Conservation (phyloP, 148 eudicot species). For the Rhododendron ferrugineum region DNA sequence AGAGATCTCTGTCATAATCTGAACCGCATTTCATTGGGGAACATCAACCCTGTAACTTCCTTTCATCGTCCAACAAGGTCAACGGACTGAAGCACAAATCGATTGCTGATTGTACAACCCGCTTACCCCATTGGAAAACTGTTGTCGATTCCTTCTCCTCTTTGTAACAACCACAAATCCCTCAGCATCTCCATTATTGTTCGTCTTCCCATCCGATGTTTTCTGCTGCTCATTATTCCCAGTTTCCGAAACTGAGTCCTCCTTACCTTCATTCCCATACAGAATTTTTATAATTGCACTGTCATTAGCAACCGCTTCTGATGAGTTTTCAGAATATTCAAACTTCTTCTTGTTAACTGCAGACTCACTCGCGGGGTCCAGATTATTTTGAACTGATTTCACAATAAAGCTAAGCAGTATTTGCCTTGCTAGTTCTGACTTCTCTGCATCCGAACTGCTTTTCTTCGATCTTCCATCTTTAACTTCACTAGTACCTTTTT, state of each 20-base stretch:
- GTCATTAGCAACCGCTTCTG: constrained; percentile 84
- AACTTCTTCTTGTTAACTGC: constrained; percentile 32
- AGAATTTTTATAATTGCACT: constrained; percentile 70
- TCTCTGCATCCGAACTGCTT: constrained; percentile 64
- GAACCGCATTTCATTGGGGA: not conserved
- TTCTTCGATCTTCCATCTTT: constrained; percentile 48
- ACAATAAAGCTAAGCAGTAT: constrained; percentile 90
- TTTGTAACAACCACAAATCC: constrained; percentile 86
- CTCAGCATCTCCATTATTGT: constrained; percentile 63
- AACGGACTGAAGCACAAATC: constrained; percentile 67
- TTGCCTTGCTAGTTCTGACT: constrained; percentile 89
- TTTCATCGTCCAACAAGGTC: not conserved
- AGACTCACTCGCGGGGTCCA: constrained; percentile 35
- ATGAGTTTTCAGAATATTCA: constrained; percentile 33
- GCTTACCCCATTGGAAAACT: constrained; percentile 41
- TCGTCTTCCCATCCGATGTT: constrained; percentile 18
- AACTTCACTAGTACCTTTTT: constrained; percentile 25
- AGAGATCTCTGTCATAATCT: not conserved
- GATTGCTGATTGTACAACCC: constrained; percentile 73
- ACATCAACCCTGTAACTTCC: not conserved
- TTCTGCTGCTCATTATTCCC: constrained; percentile 24
- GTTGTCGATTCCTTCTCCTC: constrained; percentile 78
- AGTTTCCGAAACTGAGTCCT: constrained; percentile 19
- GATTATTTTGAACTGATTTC: constrained; percentile 66
- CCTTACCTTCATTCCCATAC: constrained; percentile 56